These are phyloP conservation scores for Fusarium anthophilum DNA, from an alignment of 2,329 filamentous ascomycete genomes.

Conservation along the genomic window DNA sequence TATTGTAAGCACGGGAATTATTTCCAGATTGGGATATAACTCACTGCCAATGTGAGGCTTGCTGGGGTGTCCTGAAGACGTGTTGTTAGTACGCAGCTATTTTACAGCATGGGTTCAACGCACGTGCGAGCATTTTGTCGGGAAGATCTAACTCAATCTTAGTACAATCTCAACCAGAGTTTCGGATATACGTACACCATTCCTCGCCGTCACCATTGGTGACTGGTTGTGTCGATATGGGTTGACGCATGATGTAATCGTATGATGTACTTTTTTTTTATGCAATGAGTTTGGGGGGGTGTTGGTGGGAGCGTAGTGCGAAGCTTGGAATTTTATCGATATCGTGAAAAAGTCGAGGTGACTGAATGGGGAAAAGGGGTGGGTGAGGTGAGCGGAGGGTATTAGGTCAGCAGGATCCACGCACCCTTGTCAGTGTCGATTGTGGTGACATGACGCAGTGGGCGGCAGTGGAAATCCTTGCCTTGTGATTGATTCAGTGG, in stretches of 20 bases:
- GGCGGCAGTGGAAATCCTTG: neutral
- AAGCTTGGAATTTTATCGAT: constrained; percentile 4
- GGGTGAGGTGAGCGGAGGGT: neutral
- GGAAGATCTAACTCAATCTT: constrained; percentile 20
- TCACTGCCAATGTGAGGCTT: constrained; percentile 33
- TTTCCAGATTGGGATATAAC: neutral
- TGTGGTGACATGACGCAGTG: constrained; percentile 2
- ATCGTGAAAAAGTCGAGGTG: neutral
- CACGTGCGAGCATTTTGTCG: constrained; percentile 35
- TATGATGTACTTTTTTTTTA: neutral
- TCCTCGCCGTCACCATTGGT: constrained; percentile 19
- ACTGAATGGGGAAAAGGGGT: constrained; percentile 33
- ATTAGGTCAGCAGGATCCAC: constrained; percentile 26
- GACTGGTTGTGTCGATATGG: neutral
- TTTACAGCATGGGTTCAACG: constrained; percentile 4
- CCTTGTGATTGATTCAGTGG: neutral
- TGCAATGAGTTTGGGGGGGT: neutral
- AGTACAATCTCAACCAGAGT: neutral
- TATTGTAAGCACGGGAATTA: neutral
- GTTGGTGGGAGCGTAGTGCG: neutral
- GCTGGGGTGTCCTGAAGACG: constrained; percentile 27
- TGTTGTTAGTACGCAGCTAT: constrained; percentile 3
- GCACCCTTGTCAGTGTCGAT: neutral
- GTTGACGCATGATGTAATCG: constrained; percentile 19
- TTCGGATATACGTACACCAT: constrained; percentile 22